A percentile compares a stretch with the other conserved stretches of the same genome.
Evolutionary conservation across 495 filamentous ascomycete genomes (phyloP).

Genomic region (Penicillium paradoxum): DNA sequence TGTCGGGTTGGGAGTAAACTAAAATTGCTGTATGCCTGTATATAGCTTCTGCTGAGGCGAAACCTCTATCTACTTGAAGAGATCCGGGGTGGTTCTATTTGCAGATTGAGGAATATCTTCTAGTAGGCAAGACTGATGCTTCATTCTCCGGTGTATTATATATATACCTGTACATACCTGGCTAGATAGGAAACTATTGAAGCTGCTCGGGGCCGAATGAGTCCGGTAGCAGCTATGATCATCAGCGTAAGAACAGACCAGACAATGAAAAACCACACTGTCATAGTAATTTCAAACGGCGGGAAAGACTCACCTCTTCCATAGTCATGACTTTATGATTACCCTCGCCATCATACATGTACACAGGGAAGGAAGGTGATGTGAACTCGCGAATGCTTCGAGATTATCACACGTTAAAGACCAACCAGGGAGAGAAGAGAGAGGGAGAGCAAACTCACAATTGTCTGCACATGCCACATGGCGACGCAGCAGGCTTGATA

Average conservation of each 20-base stretch:
- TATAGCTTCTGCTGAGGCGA: no score
- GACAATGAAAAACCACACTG: no score
- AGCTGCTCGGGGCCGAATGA: conserved; percentile 64
- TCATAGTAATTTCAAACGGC: no score
- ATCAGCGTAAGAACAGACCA: conserved; percentile 10
- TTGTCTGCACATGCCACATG: conserved; percentile 63
- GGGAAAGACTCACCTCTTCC: conserved; percentile 54
- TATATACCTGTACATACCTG: neutral
- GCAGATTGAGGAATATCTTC: no score
- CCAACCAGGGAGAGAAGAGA: neutral
- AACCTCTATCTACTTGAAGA: neutral
- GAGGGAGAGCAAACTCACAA: conserved; percentile 25
- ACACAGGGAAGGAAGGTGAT: conserved; percentile 61
- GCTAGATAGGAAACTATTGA: neutral
- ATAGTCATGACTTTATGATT: conserved; percentile 66
- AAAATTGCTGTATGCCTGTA: no score
- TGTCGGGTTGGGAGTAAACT: no score
- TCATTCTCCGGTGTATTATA: neutral
- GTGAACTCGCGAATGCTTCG: conserved; percentile 78
- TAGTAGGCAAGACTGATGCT: no score
- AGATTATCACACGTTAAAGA: neutral
- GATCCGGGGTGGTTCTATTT: no score
- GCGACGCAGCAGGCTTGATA: conserved; percentile 63
- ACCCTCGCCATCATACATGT: conserved; percentile 82
- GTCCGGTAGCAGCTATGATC: conserved; percentile 57